A percentile compares a stretch with the other conserved stretches of the same genome.
Evolutionary conservation across 2,329 filamentous ascomycete species (phyloP).

Genomic region (Phyllosticta citriasiana): DNA sequence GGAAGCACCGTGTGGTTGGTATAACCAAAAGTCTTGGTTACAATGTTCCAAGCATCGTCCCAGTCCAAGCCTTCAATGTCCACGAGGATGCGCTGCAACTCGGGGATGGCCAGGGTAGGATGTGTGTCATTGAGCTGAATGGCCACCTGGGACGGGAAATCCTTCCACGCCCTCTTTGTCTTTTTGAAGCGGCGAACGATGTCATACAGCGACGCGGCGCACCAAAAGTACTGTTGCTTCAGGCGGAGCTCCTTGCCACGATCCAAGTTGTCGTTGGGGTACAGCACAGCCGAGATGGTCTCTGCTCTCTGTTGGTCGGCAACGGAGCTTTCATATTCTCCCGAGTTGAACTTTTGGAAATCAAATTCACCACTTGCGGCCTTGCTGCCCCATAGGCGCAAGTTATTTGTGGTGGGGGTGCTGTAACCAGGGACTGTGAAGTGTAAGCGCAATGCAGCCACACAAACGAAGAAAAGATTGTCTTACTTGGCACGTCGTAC

Average conservation of each 20-base stretch:
- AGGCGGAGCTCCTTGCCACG: conserved; percentile 91
- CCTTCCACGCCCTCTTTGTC: conserved; percentile 77
- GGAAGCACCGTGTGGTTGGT: conserved; percentile 98
- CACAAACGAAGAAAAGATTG: background rate
- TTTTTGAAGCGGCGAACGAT: conserved; percentile 99
- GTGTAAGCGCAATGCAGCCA: conserved; percentile 12
- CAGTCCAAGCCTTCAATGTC: conserved; percentile 87
- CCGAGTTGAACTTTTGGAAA: conserved; percentile 98
- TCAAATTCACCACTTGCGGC: conserved; percentile 95
- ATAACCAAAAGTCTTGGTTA: conserved; percentile 68
- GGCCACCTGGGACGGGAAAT: conserved; percentile 89
- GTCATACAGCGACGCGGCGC: conserved; percentile 88
- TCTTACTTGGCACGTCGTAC: conserved; percentile 61
- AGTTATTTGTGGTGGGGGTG: conserved; percentile 88
- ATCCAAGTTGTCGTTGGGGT: conserved; percentile 95
- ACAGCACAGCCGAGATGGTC: conserved; percentile 94
- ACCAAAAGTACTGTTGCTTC: conserved; percentile 99
- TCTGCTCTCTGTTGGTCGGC: conserved; percentile 98
- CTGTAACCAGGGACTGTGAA: conserved; percentile 73
- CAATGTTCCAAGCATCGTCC: conserved; percentile 79
- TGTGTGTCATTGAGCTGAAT: conserved; percentile 99
- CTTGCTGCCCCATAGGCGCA: conserved; percentile 95
- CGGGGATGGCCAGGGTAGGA: conserved; percentile 89
- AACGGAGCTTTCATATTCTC: conserved; percentile 95
- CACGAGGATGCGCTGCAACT: conserved; percentile 83